Base-by-base conservation (phyloP, 305 asterid species). In the Solanum aculeatissimum region DNA sequence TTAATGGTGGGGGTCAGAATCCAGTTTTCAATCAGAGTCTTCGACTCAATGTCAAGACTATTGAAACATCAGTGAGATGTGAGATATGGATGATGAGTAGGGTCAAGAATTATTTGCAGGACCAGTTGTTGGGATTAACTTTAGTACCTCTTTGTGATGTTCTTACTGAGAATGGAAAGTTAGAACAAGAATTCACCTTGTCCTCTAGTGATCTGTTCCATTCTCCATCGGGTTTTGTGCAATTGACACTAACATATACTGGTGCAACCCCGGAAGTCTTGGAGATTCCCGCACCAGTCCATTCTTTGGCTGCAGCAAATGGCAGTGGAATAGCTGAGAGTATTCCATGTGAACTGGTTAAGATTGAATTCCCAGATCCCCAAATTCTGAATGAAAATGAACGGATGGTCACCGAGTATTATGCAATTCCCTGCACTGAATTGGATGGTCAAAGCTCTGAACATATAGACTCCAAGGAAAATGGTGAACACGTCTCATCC, bases 1-100 rank as follows among this genome's bases (percentile, higher is more conserved):
- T 94, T 79, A 95, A 94, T 70, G 98, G 99, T 6, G 98, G 98
- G 49, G 98, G 99, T 27, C 88, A 92, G 68, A 95, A 93, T 84
- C 99, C 99, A 0, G 85, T 97, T 86, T 97, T 97, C 87, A 89
- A 95, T 8, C 97, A 97, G 85, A 88, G 86, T 80, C 88, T 94
- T 25, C 78, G 86, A 19, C 95, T 97, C 15, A 87, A 87, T 27
- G 91, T 95, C 72, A 90, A 90, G n/a, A 94, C 88, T 43, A 89
- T 89, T 35, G 96, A 95, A 60, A 89, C 99, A 45, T 94, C 97
- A 6, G 92, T 97, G 19, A 95, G 93, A 80, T 95, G 98, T 84
- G 99, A 97, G 92, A 89, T 97, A 86, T 97, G 98, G 98, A 97
- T 97, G 99, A 93, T 97, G 19, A 97, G 99, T 87, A 91, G 98